Evolutionary conservation across 768 basidiomycete genomes (phyloP), one percentile per base, ranked within the genome.

Genomic region (Chalciporus sphaerocephalus): DNA sequence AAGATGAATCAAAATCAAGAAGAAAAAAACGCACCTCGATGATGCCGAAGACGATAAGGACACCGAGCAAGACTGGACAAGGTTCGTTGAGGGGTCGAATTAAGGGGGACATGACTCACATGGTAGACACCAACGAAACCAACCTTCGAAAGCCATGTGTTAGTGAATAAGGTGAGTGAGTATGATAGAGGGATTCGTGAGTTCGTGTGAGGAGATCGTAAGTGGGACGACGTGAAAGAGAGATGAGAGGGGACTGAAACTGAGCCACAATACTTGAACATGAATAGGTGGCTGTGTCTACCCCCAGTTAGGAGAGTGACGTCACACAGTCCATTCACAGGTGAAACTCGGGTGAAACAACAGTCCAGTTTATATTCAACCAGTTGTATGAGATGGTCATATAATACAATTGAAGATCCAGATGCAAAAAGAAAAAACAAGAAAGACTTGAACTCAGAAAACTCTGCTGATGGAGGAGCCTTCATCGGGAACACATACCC

Each of bases 401-500:
- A 51, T 40, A 34, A 44, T 63, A 63, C 61, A 64, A 18, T 44
- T 41, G 41, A 47, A 17, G 20, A 24, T 25, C 27, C 32, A 30
- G 23, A 30, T 38, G 35, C 11, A 42, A n/a, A 16, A 22, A 32
- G 13, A 32, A 32, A 9, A 32, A 32, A n/a, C 4, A n/a, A 4
- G 30, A 15, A n/a, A 4, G 30, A n/a, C 15, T n/a, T n/a, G n/a
- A 32, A n/a, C 32, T 55, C 44, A 58, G 49, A 57, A 64, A 32
- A 60, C 42, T 39, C 55, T 53, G 40, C 63, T 65, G 21, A 65
- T 67, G 9, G 65, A 67, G 20, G 65, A 67, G n/a, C 28, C 53
- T 51, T 65, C 64, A 8, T 67, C 64, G 15, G 83, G 82, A 8
- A 85, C 53, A 54, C 83, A 85, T n/a, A 85, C 63, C 0, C 74